These are phyloP conservation scores for Plasmopara halstedii DNA, from an alignment of 352 stramenopile genomes.

Conservation along the genomic window DNA sequence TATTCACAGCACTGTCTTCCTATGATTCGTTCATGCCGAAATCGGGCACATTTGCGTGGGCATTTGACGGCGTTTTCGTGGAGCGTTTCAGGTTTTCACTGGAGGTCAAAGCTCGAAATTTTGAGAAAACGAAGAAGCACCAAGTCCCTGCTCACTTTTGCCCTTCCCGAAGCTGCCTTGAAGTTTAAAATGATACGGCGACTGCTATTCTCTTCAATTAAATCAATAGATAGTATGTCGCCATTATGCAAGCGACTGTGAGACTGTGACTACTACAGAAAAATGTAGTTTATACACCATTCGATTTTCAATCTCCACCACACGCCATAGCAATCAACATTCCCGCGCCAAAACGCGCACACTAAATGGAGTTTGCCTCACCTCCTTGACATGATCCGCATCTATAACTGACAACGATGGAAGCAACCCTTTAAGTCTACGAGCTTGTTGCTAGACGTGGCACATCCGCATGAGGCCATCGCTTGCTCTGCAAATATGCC, in stretches of 20 bases:
- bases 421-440: slow-evolving; percentile 38
- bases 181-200: slow-evolving; percentile 15
- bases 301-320: slow-evolving; percentile 18
- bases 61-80: not conserved
- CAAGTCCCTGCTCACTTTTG: not conserved
- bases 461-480: slow-evolving; percentile 21
- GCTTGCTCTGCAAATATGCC: slow-evolving; percentile 30
- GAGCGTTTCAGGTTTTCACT: not conserved
- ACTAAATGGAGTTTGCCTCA: slow-evolving; percentile 56
- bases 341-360: slow-evolving; percentile 36
- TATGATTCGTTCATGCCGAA: too few relatives aligned
- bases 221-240: slow-evolving; percentile 18
- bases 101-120: not conserved
- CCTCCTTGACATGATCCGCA: slow-evolving; percentile 39
- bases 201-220: slow-evolving; percentile 1
- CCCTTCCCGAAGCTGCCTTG: slow-evolving; percentile 13
- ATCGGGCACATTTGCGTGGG: too few relatives aligned
- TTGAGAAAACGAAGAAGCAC: not conserved
- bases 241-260: not conserved
- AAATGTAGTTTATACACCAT: not conserved
- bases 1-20: too few relatives aligned
- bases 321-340: slow-evolving; percentile 61
- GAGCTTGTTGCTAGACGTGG: slow-evolving; percentile 43
- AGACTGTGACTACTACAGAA: not conserved
- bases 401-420: slow-evolving; percentile 32